Conservation (phyloP, 2,329 filamentous ascomycete species). For the Beauveria medogensis region DNA sequence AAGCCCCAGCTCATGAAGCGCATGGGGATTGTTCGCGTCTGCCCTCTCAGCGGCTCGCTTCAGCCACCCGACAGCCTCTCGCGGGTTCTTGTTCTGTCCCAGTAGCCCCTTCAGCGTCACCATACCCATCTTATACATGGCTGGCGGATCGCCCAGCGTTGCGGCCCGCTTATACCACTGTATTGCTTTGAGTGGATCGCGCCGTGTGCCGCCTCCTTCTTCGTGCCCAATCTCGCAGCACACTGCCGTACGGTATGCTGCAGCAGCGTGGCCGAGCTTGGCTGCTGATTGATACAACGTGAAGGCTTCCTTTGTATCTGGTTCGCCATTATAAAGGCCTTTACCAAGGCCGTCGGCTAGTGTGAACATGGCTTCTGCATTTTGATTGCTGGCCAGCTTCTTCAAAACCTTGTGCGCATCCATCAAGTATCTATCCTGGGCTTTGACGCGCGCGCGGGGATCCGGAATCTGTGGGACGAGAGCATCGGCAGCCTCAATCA, state of each 20-base stretch:
- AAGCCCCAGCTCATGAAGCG: conserved; percentile 77
- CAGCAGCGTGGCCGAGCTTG: conserved; percentile 76
- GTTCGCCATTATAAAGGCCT: conserved; percentile 68
- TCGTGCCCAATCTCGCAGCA: conserved; percentile 96
- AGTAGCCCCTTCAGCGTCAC: conserved; percentile 87
- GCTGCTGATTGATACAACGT: conserved; percentile 88
- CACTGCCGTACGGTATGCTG: conserved; percentile 89
- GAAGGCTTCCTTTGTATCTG: conserved; percentile 88
- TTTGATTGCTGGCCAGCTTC: conserved; percentile 67
- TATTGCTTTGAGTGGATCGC: conserved; percentile 86
- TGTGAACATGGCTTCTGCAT: conserved; percentile 86
- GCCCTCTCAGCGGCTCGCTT: conserved; percentile 87
- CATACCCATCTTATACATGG: conserved; percentile 98
- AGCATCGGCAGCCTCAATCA: conserved; percentile 76
- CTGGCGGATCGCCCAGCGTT: conserved; percentile 79
- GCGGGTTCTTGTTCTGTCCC: conserved; percentile 73
- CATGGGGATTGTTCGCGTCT: conserved; percentile 85
- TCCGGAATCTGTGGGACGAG: conserved; percentile 59
- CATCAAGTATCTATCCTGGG: conserved; percentile 72
- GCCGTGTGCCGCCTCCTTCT: conserved; percentile 85
- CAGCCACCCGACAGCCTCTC: conserved; percentile 85
- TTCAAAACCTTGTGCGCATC: conserved; percentile 90
- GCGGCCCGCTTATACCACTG: conserved; percentile 97
- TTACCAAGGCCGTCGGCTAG: conserved; percentile 83
- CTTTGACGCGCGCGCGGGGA: conserved; percentile 63